These are phyloP conservation scores for Diutina rugosa DNA, from an alignment of 1,139 yeast genomes.

Conservation along the genomic window DNA sequence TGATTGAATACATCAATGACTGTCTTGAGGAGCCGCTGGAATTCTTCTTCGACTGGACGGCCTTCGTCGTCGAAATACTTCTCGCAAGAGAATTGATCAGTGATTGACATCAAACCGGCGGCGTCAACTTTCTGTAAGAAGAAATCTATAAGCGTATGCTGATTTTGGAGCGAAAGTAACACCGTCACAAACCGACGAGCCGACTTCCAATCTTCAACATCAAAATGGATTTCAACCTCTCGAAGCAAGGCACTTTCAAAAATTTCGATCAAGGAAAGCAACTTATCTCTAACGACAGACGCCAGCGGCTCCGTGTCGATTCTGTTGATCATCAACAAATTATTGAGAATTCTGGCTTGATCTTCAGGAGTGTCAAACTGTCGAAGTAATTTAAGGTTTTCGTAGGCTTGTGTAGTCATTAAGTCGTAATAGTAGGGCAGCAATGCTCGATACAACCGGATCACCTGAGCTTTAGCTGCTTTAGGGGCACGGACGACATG, in stretches of 20 bases:
- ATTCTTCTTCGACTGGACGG: constrained; percentile 8
- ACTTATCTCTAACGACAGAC: constrained; percentile 25
- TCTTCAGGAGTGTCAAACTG: constrained; percentile 34
- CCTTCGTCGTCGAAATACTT: neutral
- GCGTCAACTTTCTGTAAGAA: constrained; percentile 33
- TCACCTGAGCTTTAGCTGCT: constrained; percentile 30
- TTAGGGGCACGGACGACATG: constrained; percentile 23
- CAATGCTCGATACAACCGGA: constrained; percentile 27
- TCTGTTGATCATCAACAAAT: constrained; percentile 24
- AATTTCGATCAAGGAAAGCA: constrained; percentile 50
- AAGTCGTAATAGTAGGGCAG: constrained; percentile 35
- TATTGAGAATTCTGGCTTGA: constrained; percentile 31
- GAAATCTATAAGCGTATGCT: constrained; percentile 33
- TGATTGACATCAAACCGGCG: constrained; percentile 11
- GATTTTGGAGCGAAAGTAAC: constrained; percentile 23
- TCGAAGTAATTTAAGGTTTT: constrained; percentile 34
- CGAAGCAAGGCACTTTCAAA: constrained; percentile 62
- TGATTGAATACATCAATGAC: constrained; percentile 22
- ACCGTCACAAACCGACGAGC: constrained; percentile 23
- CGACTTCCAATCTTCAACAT: constrained; percentile 31
- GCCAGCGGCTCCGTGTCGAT: constrained; percentile 17
- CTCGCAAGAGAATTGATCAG: neutral
- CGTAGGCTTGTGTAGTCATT: constrained; percentile 30
- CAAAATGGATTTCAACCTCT: constrained; percentile 56
- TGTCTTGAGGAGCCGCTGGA: constrained; percentile 14